Evolutionary conservation across 2,329 filamentous ascomycete genomes (phyloP).

Genomic region (Colletotrichum cuscutae): DNA sequence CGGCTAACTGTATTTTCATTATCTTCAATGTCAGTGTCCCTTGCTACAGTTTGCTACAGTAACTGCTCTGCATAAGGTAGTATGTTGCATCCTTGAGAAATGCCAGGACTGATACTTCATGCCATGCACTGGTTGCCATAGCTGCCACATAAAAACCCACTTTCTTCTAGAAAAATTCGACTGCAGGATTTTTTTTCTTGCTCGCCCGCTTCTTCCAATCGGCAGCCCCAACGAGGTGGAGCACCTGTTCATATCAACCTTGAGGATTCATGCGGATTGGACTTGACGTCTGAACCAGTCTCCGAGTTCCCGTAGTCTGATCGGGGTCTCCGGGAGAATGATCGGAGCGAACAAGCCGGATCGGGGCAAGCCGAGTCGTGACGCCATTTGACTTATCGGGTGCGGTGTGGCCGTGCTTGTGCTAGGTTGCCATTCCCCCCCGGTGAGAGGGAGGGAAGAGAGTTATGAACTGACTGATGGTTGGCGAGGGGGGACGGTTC

Average conservation of each 20-base stretch:
- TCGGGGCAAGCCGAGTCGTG: conserved; percentile 4
- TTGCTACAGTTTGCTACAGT: too few relatives aligned
- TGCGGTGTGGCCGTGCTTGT: background rate
- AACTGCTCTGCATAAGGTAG: too few relatives aligned
- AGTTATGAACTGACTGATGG: background rate
- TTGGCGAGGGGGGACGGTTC: background rate
- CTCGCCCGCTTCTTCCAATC: background rate
- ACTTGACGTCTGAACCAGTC: background rate
- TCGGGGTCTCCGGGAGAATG: background rate
- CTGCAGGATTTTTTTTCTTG: background rate
- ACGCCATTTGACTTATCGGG: conserved; percentile 1
- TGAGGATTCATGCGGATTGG: background rate
- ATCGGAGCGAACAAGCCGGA: background rate
- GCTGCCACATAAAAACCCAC: background rate
- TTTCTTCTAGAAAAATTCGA: conserved; percentile 4
- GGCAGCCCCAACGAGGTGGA: background rate
- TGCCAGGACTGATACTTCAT: too few relatives aligned
- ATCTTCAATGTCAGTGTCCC: too few relatives aligned
- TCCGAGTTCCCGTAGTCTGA: background rate
- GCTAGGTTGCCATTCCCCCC: background rate
- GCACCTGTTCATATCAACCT: background rate
- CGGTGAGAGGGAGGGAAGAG: background rate
- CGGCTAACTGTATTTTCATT: too few relatives aligned
- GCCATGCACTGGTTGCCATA: background rate
- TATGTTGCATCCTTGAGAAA: too few relatives aligned